Evolutionary conservation across 495 filamentous ascomycete genomes (phyloP), one percentile per base, ranked within the genome.

Genomic region (Parathielavia hyrcaniae): DNA sequence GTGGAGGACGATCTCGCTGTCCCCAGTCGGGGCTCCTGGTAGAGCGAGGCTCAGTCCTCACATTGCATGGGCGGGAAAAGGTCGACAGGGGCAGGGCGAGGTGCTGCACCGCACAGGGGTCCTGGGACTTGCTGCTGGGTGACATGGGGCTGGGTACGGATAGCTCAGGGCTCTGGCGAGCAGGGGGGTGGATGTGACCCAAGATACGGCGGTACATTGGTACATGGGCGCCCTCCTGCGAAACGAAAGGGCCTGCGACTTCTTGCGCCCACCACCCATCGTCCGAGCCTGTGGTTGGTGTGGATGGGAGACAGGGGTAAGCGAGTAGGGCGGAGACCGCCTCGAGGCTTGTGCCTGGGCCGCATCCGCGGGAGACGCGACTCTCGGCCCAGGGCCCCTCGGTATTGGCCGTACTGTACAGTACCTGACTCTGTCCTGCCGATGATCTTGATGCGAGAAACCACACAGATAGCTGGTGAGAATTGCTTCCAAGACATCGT

Each of bases 1-100:
- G 68, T 70, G 68, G 66, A 69, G 67, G 54, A 59, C 60, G 66
- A 66, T 68, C 67, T 69, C 62, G 50, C 62, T 56, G 61, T 63
- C 60, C 64, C 56, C 55, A 40, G 59, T 61, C 63, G 61, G 2
- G 65, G 61, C 63, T 63, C 61, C 60, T 43, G 36, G 57, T 36
- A 55, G 41, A 67, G 54, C 58, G 68, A 67, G 68, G 68, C 68
- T 61, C 58, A 61, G 65, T 65, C 56, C 59, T 63, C 57, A 50
- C 55, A 57, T 60, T 62, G 67, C 65, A 66, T 62, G 67, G 62
- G 65, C 36, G 57, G 60, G 59, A 58, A 46, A 38, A 47, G 49
- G 16, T 38, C 47, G 36, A 47, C 46, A 41, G 38, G 55, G 49
- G 49, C 61, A 57, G 47, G 59, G 41, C n/a, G 51, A 32, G 41